Evolutionary conservation across 2,329 filamentous ascomycete species (phyloP), one percentile per base, ranked within the genome.

Genomic region (Boeremia lycopersici): DNA sequence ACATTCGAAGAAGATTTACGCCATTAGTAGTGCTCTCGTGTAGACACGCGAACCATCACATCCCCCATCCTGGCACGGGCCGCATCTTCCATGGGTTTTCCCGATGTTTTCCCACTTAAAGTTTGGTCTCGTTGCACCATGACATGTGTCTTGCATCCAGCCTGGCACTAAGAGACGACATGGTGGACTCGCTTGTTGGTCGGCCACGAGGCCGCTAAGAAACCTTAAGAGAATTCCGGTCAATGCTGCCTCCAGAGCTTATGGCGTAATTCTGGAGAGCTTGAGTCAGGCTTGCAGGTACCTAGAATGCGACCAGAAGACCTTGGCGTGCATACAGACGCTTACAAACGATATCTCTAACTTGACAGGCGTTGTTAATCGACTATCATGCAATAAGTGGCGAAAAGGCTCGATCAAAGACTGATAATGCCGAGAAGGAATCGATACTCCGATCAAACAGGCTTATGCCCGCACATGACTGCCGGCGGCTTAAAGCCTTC

Each of bases 91-190:
- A 51, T 48, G 41, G 48, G 25, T 53, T 52, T 51, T 60, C 48
- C 57, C 28, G 49, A 51, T 30, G 34, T 30, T 42, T 43, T 29
- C 31, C 38, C 29, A 40, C 35, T 54, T 56, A 56, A 50, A 48
- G 57, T 63, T 61, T 56, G 28, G 53, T 19, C 59, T 39, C 45
- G 48, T 17, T 47, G 54, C 34, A 42, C 42, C 40, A 55, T 55
- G 62, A 60, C 60, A 59, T 64, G 64, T 61, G 59, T 63, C 57
- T 57, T 61, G 63, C 59, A 62, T 64, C 35, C 41, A 48, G 45
- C 39, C 39, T 44, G 41, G 44, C 49, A 56, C 61, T 58, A 61
- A 46, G 19, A 35, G 33, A 40, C 10, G 36, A 49, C 7, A 43
- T 43, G 41, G 57, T 56, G 36, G 51, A 48, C 51, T 63, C 48